Evolutionary conservation across 495 filamentous ascomycete species (phyloP).

Genomic region (Aspergillus cavernicola): DNA sequence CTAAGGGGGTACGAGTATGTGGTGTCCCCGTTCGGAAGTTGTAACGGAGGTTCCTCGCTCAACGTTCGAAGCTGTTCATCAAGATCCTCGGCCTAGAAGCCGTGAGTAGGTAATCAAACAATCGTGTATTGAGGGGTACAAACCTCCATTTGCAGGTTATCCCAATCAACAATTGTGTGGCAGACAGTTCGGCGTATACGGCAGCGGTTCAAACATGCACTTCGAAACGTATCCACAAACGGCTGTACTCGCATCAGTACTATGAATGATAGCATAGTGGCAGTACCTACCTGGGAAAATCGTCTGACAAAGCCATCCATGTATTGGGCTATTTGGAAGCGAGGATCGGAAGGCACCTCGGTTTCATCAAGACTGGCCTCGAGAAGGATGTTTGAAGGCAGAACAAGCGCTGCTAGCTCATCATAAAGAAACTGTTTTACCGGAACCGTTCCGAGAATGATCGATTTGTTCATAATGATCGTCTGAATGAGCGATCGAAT

Average conservation of each 20-base stretch:
- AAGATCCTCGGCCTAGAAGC: constrained; percentile 62
- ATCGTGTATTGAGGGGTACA: neutral
- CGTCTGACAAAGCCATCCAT: constrained; percentile 80
- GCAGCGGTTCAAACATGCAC: constrained; percentile 85
- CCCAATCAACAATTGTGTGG: constrained; percentile 79
- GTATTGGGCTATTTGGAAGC: constrained; percentile 67
- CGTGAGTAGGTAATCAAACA: neutral
- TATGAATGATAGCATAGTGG: neutral
- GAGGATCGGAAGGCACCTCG: constrained; percentile 72
- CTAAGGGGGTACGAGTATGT: constrained; percentile 70
- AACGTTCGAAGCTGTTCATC: constrained; percentile 66
- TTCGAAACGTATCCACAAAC: constrained; percentile 77
- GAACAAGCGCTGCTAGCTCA: constrained; percentile 70
- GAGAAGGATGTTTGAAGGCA: constrained; percentile 67
- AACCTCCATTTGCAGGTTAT: constrained; percentile 76
- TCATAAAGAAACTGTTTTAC: constrained; percentile 73
- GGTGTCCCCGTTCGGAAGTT: constrained; percentile 40
- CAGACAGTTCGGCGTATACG: constrained; percentile 78
- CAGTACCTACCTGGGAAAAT: constrained; percentile 51
- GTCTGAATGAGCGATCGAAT: constrained; percentile 77
- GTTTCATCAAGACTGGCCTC: constrained; percentile 69
- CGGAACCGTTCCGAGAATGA: constrained; percentile 59
- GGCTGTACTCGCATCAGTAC: constrained; percentile 29
- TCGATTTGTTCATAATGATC: constrained; percentile 67
- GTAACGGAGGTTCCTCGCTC: constrained; percentile 57